These are phyloP conservation scores for Eutrema yunnanense DNA, from an alignment of 345 rosid genomes.

Conservation along the genomic window DNA sequence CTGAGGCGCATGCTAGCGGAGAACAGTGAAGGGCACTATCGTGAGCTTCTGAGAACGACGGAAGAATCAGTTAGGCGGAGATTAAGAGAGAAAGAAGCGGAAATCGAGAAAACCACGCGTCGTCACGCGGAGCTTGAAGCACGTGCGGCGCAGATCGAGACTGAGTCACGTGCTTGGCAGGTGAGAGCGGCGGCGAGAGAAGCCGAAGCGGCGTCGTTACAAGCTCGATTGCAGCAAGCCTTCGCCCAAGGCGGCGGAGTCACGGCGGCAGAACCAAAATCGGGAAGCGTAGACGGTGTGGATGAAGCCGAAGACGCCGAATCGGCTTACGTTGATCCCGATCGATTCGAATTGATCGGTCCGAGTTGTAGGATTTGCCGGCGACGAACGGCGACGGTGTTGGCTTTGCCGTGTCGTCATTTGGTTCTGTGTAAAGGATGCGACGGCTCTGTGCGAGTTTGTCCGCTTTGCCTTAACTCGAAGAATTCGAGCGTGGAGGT, in stretches of 20 bases:
- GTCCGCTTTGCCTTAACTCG: slow-evolving; percentile 69
- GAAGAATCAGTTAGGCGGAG: slow-evolving; percentile 56
- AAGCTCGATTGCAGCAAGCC: slow-evolving; percentile 72
- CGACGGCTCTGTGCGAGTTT: slow-evolving; percentile 49
- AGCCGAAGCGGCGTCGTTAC: slow-evolving; percentile 70
- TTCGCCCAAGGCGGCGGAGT: slow-evolving; percentile 25
- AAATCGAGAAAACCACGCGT: slow-evolving; percentile 67
- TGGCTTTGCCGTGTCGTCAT: slow-evolving; percentile 91
- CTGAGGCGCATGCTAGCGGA: slow-evolving; percentile 70
- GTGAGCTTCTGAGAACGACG: slow-evolving; percentile 58
- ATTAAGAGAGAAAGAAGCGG: slow-evolving; percentile 64
- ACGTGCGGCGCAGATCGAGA: slow-evolving; percentile 70
- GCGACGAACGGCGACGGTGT: slow-evolving; percentile 57
- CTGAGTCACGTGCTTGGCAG: slow-evolving; percentile 85
- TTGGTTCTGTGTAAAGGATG: slow-evolving; percentile 68
- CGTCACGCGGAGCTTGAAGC: slow-evolving; percentile 76
- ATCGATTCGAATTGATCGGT: slow-evolving; percentile 36
- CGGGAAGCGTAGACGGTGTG: slow-evolving; percentile 4
- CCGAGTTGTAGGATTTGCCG: slow-evolving; percentile 60
- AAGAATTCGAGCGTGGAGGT: slow-evolving; percentile 77
- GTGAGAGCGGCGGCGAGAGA: slow-evolving; percentile 75
- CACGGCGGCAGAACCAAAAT: background rate
- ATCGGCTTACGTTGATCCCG: slow-evolving; percentile 80
- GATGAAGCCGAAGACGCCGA: slow-evolving; percentile 66
- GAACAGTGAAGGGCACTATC: slow-evolving; percentile 67